Conservation (phyloP, 83 land plant genomes). For the Diphasiastrum complanatum region DNA sequence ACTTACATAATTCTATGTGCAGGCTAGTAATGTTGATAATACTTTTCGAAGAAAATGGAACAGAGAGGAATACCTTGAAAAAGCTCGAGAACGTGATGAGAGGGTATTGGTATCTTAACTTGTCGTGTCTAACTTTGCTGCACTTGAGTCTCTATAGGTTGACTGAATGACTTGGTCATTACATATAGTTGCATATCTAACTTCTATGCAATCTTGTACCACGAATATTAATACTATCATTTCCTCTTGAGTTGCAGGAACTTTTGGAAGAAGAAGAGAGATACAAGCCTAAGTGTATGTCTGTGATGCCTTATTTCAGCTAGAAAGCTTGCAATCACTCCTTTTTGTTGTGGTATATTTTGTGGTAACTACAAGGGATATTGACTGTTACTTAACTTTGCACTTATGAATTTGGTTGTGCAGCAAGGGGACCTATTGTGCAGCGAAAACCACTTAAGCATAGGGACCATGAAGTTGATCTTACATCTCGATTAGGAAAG, state of each 20-base stretch:
- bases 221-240: not conserved
- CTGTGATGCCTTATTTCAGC: too few relatives aligned
- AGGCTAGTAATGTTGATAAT: conserved; percentile 61
- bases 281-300: conserved; percentile 15
- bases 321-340: too few relatives aligned
- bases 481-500: conserved; percentile 88
- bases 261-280: conserved; percentile 25
- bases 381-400: not conserved
- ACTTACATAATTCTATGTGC: too few relatives aligned
- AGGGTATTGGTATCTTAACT: conserved; percentile 18
- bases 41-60: conserved; percentile 73
- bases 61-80: conserved; percentile 69
- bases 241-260: not conserved
- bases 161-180: not conserved
- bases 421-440: conserved; percentile 74
- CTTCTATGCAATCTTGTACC: not conserved
- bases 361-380: not conserved
- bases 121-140: not conserved
- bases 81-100: conserved; percentile 67
- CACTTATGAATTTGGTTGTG: conserved; percentile 3
- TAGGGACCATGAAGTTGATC: conserved; percentile 93
- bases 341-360: not conserved
- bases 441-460: conserved; percentile 95
- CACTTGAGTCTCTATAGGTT: not conserved
- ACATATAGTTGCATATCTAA: not conserved